Base-by-base conservation (phyloP, 345 rosid species). In the Lepidium aucheri region DNA sequence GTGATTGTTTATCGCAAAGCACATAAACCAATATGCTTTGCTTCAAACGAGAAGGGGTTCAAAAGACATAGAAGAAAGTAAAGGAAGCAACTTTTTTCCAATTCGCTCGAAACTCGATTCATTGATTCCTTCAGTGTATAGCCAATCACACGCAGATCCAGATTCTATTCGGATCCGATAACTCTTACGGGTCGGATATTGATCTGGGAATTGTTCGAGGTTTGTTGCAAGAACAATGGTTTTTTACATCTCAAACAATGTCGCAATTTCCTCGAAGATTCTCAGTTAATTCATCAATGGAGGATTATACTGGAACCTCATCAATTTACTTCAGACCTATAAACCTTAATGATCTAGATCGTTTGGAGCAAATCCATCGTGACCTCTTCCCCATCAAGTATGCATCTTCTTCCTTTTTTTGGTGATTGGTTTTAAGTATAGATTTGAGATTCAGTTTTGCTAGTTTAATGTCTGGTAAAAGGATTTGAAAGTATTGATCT, bases 281-380 rank as follows among this genome's bases (percentile, higher is more conserved):
- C 58, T 77, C 32, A 32, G 63, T 56, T 47, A 42, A 54, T 68
- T 58, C 69, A 52, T 74, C 68, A 55, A 85, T 86, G 96, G 79
- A 77, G 57, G 77, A 58, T 33, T 76, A 26, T 4, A 26, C 70
- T 0, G 74, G 78, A 56, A 59, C 68, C n/a, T n/a, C n/a, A n/a
- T n/a, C n/a, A n/a, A n/a, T 91, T 69, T 75, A 80, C 80, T 85
- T 69, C 64, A 80, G 96, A 79, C 82, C 88, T 16, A 67, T 85
- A 67, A 74, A 49, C 42, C 88, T 88, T 35, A 81, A 81, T 72
- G 94, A 91, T 81, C 73, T 84, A 61, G 81, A 66, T 64, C 78
- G n/a, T n/a, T n/a, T n/a, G n/a, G n/a, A n/a, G n/a, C n/a, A n/a
- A n/a, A n/a, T n/a, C n/a, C n/a, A n/a, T n/a, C n/a, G n/a, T n/a